A percentile compares a stretch with the other conserved stretches of the same genome.
These are phyloP conservation scores for Populus alba DNA, from an alignment of 345 rosid genomes.

Conservation along the genomic window DNA sequence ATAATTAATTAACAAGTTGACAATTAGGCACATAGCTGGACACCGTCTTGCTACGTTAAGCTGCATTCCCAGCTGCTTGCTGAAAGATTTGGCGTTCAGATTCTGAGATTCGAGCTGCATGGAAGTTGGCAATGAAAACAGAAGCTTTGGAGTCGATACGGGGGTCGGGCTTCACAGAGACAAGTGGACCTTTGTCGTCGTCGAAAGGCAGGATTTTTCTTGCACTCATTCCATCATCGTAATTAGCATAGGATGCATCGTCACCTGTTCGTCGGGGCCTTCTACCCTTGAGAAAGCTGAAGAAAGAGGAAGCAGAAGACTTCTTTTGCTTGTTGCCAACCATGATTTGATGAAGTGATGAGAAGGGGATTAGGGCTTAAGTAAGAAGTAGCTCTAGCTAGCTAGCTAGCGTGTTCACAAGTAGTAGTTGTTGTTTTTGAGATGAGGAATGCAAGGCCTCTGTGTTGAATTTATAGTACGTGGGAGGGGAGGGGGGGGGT, in stretches of 20 bases:
- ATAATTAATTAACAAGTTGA: too few relatives aligned
- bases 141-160: slow-evolving; percentile 40
- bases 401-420: too few relatives aligned
- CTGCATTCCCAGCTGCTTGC: slow-evolving; percentile 2
- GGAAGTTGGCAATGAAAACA: slow-evolving; percentile 54
- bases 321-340: slow-evolving; percentile 37
- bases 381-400: neutral
- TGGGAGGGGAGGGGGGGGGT: neutral
- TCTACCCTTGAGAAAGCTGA: slow-evolving; percentile 38
- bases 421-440: neutral
- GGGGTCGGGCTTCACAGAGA: slow-evolving; percentile 40
- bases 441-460: neutral
- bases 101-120: slow-evolving; percentile 44
- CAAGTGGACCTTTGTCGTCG: slow-evolving; percentile 31
- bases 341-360: neutral
- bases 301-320: slow-evolving; percentile 9
- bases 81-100: slow-evolving; percentile 37
- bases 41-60: neutral
- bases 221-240: slow-evolving; percentile 8
- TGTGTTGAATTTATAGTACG: slow-evolving; percentile 5
- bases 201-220: slow-evolving; percentile 35
- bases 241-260: neutral
- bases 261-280: slow-evolving; percentile 25
- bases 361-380: neutral
- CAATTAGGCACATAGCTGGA: neutral